A percentile compares a stretch with the other conserved stretches of the same genome.
These are phyloP conservation scores for Cyathus striatus DNA, from an alignment of 768 basidiomycete species.

Conservation along the genomic window DNA sequence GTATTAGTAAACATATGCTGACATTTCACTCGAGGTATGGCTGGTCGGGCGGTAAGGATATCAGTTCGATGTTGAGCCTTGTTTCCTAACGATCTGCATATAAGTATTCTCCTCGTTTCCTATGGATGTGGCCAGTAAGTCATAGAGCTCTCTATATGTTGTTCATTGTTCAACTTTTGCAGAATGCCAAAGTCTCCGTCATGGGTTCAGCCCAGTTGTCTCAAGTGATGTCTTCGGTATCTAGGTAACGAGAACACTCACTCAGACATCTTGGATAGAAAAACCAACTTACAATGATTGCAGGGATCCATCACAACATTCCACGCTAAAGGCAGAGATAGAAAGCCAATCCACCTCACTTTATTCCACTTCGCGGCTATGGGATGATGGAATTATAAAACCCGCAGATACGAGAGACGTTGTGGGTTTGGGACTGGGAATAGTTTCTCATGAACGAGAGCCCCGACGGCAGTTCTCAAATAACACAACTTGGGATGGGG, in stretches of 20 bases:
- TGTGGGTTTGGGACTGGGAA: constrained; percentile 80
- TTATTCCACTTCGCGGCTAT: constrained; percentile 88
- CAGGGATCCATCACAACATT: constrained; percentile 79
- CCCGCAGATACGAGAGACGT: constrained; percentile 87
- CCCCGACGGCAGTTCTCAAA: constrained; percentile 7
- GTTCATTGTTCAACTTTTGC: constrained; percentile 7
- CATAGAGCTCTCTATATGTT: constrained; percentile 1
- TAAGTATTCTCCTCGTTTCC: constrained; percentile 93
- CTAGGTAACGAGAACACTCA: constrained; percentile 46
- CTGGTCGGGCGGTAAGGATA: constrained; percentile 86
- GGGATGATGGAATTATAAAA: constrained; percentile 91
- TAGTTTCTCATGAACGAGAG: constrained; percentile 51
- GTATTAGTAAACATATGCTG: constrained; percentile 1
- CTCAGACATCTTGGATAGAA: background rate
- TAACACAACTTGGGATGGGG: constrained; percentile 67
- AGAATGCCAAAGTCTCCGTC: constrained; percentile 91
- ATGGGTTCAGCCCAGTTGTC: constrained; percentile 95
- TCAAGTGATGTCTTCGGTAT: constrained; percentile 88
- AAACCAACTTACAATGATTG: background rate
- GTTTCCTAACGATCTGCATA: too few relatives aligned
- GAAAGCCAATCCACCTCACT: constrained; percentile 84
- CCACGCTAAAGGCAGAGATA: constrained; percentile 72
- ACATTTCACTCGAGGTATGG: constrained; percentile 60
- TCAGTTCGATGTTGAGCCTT: too few relatives aligned
- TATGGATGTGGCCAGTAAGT: constrained; percentile 98